These are phyloP conservation scores for Dipteronia sinensis DNA, from an alignment of 345 rosid species.

Conservation along the genomic window DNA sequence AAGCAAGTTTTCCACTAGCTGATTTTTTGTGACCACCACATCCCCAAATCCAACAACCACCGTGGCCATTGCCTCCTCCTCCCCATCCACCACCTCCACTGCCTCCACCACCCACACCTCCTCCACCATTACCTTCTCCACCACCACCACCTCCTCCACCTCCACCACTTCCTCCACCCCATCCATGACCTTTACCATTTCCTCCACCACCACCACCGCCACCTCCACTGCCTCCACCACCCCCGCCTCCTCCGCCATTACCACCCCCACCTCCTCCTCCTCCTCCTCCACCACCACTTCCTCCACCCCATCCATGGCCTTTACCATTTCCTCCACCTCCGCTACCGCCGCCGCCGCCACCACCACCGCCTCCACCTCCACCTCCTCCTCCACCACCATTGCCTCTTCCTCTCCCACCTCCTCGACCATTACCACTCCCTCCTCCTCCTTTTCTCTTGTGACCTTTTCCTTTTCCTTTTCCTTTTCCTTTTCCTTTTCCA, in stretches of 20 bases:
- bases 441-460: constrained; percentile 5
- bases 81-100: constrained; percentile 21
- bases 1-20: not conserved
- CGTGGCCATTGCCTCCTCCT: constrained; percentile 21
- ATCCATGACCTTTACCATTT: not conserved
- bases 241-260: not conserved
- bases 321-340: constrained; percentile 26
- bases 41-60: constrained; percentile 57
- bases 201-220: constrained; percentile 2
- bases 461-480: constrained; percentile 17
- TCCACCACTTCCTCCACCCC: constrained; percentile 11
- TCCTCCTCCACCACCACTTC: constrained; percentile 15
- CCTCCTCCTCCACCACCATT: constrained; percentile 22
- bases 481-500: constrained; percentile 12
- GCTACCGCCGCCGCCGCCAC: not conserved
- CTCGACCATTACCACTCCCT: not conserved
- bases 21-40: constrained; percentile 32
- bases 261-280: constrained; percentile 10
- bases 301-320: constrained; percentile 18
- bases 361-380: not conserved
- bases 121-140: not conserved
- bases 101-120: not conserved
- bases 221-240: not conserved
- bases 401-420: not conserved
- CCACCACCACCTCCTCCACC: not conserved